Base-by-base conservation (phyloP, 768 basidiomycete genomes). In the Mycena maculata region DNA sequence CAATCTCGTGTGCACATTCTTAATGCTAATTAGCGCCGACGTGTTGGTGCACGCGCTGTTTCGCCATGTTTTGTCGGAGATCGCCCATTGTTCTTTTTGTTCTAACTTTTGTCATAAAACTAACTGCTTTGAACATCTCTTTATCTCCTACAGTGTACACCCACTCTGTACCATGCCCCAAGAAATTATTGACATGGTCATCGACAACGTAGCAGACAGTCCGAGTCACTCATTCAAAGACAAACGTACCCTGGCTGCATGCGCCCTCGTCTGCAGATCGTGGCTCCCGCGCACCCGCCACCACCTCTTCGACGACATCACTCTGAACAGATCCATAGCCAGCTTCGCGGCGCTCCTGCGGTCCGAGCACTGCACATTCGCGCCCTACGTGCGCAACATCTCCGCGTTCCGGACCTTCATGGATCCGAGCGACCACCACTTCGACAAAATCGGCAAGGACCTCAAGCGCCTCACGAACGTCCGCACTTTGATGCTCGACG, bases 251-350 rank as follows among this genome's bases (percentile, higher is more conserved):
- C 63, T 63, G 27, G 33, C 45, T 20, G 4, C 36, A n/a, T 63
- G 62, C 42, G 38, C 55, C 27, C 30, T 64, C 16, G 63, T 64
- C 18, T 64, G 63, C 63, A 57, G 27, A 58, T 56, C 56, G 20
- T 42, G 63, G 55, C 22, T 58, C 39, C 55, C 63, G 18, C 55
- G 63, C 47, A 57, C 11, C 27, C 38, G 48, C 41, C 31, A 57
- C 45, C 63, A 64, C 31, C 63, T 64, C 1, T 64, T 64, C n/a
- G 6, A 27, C 38, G 3, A 49, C 45, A 27, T 63, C 1, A 11
- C 23, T 6, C 54, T 64, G 36, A 10, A 49, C 25, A 31, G 8
- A 22, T 22, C 9, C 25, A 16, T 57, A 10, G 54, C 47, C 1
- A 20, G 4, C 9, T 50, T 63, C 18, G 45, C 1, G 27, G 16